Evolutionary conservation across 2,329 filamentous ascomycete genomes (phyloP).

Genomic region (Incumbomyces delicatus): DNA sequence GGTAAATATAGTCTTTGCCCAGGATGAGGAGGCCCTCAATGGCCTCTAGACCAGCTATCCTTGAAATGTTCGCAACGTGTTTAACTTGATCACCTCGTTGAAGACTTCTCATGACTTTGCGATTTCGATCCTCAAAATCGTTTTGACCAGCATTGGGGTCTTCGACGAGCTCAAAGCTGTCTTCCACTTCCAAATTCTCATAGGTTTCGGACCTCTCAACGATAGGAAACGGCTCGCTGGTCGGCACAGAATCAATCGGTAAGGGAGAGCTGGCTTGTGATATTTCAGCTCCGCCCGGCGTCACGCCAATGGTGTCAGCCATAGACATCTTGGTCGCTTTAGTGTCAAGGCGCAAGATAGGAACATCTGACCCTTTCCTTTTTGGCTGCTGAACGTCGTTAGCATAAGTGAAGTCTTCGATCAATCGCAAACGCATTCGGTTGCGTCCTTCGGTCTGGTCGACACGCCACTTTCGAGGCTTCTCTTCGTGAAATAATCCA

Average conservation of each 20-base stretch:
- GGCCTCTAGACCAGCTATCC: conserved; percentile 85
- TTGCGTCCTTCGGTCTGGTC: conserved; percentile 94
- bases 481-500: conserved; percentile 62
- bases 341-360: conserved; percentile 38
- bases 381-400: conserved; percentile 66
- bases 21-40: conserved; percentile 89
- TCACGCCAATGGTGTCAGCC: conserved; percentile 32
- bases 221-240: conserved; percentile 21
- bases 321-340: conserved; percentile 30
- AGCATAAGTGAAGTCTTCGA: conserved; percentile 51
- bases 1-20: conserved; percentile 82
- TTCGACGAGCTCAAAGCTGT: conserved; percentile 93
- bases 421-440: conserved; percentile 79
- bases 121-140: conserved; percentile 91
- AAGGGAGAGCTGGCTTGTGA: conserved; percentile 11
- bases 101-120: conserved; percentile 91
- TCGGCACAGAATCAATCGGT: conserved; percentile 5
- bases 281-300: conserved; percentile 22
- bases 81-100: conserved; percentile 87
- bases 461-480: conserved; percentile 70
- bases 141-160: conserved; percentile 80
- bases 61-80: conserved; percentile 88
- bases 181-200: conserved; percentile 50
- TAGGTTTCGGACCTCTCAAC: conserved; percentile 27
- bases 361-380: conserved; percentile 52